Evolutionary conservation across 2,329 filamentous ascomycete species (phyloP).

Genomic region (Pestalotiopsis sp.): DNA sequence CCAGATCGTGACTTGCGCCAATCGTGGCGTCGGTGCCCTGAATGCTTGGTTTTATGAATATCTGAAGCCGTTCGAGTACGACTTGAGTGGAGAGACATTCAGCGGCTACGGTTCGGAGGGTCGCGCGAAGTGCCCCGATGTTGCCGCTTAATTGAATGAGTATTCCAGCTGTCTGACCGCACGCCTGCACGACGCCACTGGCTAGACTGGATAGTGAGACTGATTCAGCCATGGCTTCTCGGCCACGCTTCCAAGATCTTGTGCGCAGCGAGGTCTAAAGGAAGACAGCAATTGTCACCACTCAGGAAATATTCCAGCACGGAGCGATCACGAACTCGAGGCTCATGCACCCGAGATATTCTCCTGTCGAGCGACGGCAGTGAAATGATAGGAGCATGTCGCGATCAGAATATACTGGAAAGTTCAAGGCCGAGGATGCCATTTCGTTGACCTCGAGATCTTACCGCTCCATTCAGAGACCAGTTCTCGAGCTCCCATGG

Average conservation of each 20-base stretch:
- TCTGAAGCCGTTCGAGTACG: slow-evolving; percentile 7
- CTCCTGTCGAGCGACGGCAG: neutral
- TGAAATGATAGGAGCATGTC: neutral
- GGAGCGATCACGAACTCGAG: neutral
- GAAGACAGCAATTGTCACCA: neutral
- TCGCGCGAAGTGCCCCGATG: neutral
- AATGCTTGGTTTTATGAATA: neutral
- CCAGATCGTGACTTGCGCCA: slow-evolving; percentile 13
- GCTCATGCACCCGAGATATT: neutral
- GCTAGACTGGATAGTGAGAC: neutral
- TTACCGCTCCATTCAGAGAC: neutral
- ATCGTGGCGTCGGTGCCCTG: neutral
- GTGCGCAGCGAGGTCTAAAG: neutral
- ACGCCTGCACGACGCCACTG: neutral
- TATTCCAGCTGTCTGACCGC: neutral
- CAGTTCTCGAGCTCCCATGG: neutral
- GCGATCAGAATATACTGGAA: neutral
- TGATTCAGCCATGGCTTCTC: slow-evolving; percentile 2
- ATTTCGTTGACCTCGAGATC: neutral
- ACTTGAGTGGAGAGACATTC: slow-evolving; percentile 6
- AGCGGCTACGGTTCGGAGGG: neutral
- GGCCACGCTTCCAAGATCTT: neutral
- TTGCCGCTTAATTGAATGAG: neutral
- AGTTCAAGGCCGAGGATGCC: neutral
- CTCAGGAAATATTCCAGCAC: neutral